phyloP scores from a whole-genome alignment of 179 eudicot species.

The Spinacia oleracea region DNA sequence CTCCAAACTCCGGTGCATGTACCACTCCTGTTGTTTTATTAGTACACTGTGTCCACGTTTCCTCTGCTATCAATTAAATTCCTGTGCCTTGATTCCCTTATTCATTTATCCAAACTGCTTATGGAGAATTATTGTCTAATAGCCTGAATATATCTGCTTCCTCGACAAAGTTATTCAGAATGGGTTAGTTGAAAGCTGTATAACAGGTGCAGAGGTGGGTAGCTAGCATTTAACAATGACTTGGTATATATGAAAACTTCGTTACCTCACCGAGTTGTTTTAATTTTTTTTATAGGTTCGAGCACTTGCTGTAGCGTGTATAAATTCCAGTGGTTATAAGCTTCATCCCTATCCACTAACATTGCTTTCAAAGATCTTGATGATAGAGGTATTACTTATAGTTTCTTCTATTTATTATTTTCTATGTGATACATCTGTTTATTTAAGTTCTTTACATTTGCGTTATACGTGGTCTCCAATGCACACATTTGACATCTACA shows the following conservation, averaged over 20 bases:
- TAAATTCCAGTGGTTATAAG: slow-evolving; percentile 82
- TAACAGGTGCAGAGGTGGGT: not conserved
- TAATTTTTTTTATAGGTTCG: slow-evolving; percentile 55
- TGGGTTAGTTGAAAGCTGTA: not conserved
- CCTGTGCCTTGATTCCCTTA: slow-evolving; percentile 3
- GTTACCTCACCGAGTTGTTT: slow-evolving; percentile 12
- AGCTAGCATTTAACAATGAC: not conserved
- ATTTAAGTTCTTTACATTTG: no score
- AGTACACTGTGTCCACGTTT: not conserved
- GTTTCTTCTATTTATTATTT: not conserved
- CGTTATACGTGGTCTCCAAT: no score
- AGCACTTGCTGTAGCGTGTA: slow-evolving; percentile 60
- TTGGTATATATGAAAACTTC: not conserved
- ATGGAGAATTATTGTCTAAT: not conserved
- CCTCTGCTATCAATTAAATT: not conserved
- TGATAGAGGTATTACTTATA: slow-evolving; percentile 59
- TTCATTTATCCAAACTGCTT: not conserved
- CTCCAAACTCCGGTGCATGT: not conserved
- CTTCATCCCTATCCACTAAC: slow-evolving; percentile 81
- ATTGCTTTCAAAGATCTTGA: slow-evolving; percentile 60
- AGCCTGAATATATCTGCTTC: not conserved
- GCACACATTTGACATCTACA: no score
- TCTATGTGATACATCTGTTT: not conserved
- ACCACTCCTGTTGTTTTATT: not conserved
- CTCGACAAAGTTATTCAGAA: not conserved